Evolutionary conservation across 148 eudicot species (phyloP), one percentile per base, ranked within the genome.

Genomic region (Fagopyrum esculentum): DNA sequence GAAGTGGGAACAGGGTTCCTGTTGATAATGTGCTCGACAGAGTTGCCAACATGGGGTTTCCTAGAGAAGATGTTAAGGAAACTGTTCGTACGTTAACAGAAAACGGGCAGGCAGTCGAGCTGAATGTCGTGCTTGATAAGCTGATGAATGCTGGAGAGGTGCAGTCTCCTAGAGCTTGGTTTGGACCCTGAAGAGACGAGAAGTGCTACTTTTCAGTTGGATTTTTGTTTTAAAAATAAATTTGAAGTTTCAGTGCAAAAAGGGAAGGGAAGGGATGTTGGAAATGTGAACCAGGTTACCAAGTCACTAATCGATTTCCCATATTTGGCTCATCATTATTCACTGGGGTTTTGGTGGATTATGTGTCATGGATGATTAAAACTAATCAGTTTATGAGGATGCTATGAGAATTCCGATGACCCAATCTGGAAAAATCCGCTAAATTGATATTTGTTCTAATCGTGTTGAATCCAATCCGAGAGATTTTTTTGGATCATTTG

Each of bases 71-170:
- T 4, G 75, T 49, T 1, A 75, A 61, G 49, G 75, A 73, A 17
- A 79, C 72, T 16, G 81, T 43, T 35, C 69, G 35, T 74, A 79
- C 59, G 51, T 43, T 79, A 70, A 49, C 43, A 1, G 75, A 71
- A 35, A 60, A 54, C 48, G 81, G 81, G 48, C 74, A 75, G 26
- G 29, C 78, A 1, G 75, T 71, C n/a, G 78, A 79, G 71, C 69
- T 79, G 19, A 79, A 79, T 49, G 72, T 47, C 1, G 81, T 79
- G 72, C 81, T 79, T 19, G 81, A 79, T 60, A 75, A 79, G 81
- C 52, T 79, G 44, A 75, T 79, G 78, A 75, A 63, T 63, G 69
- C 5, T 26, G 69, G 69, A 11, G 40, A 63, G 69, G 1, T 26
- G 16, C 40, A 63, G 35, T 10, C 13, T 12, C 69, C 35, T 26